Evolutionary conservation across 1,139 yeast species (phyloP), one percentile per base, ranked within the genome.

Genomic region (Entelexis sorbosivorans): DNA sequence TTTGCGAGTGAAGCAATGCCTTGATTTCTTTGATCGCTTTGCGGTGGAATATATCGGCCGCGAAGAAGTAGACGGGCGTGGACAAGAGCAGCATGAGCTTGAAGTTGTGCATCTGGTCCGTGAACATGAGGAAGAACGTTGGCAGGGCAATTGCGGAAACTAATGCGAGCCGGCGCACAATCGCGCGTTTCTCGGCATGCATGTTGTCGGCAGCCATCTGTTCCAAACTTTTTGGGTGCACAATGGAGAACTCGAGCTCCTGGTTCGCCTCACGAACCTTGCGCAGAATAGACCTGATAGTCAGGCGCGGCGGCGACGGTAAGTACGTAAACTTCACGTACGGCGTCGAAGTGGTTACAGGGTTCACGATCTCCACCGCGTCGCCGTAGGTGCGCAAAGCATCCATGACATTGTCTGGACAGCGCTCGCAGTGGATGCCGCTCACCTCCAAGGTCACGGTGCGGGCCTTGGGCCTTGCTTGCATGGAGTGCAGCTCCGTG

Each of bases 21-120:
- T 69, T 64, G 5, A 82, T 56, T 61, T 83, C 91, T 52, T 73
- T 73, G 31, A 78, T 32, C 0, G 91, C 86, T 60, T 81, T 82
- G 9, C 70, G 60, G 60, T 83, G 93, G 66, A 82, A 83, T 1
- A 80, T 73, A 61, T 80, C 86, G 31, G 85, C 89, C 0, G 84
- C 82, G 64, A 78, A 80, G 60, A 83, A 80, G 61, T 81, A 83
- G 1, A 82, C 83, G 0, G 88, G 88, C 0, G 91, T 81, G 42
- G 88, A 74, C 51, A 82, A 66, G 44, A 80, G 66, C 53, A 83
- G 73, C 50, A 82, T 61, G 38, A 79, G 66, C 53, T 78, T 70
- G 0, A 59, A 48, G 58, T 76, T 73, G 0, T 79, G 75, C n/a
- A 80, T 63, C 47, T 82, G 66, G 16, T 17, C 7, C 14, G 47